Conservation (phyloP, 2,329 filamentous ascomycete species). For the Eutypa lata region DNA sequence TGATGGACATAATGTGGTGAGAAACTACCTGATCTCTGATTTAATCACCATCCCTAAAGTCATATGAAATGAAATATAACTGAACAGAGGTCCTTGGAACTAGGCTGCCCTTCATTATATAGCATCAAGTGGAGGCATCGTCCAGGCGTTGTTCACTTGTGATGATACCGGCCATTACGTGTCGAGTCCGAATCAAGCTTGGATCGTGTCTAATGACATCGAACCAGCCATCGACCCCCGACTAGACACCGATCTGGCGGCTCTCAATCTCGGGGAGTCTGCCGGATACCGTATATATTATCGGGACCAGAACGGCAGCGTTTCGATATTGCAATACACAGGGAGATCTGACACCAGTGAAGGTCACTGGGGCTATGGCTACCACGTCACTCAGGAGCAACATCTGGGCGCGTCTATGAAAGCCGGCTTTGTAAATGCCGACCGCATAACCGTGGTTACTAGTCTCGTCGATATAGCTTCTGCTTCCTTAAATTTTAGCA, state of each 20-base stretch:
- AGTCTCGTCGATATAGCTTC: not conserved
- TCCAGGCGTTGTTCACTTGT: constrained; percentile 1
- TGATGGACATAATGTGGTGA: not conserved
- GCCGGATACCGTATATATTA: constrained; percentile 10
- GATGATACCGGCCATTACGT: constrained; percentile 9
- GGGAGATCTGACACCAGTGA: not conserved
- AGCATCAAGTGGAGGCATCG: not conserved
- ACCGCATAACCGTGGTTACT: not conserved
- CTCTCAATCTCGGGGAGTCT: constrained; percentile 2
- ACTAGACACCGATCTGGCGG: constrained; percentile 5
- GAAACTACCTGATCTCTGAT: not conserved
- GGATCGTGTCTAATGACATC: not conserved
- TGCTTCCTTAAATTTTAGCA: not conserved
- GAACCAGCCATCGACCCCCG: not conserved
- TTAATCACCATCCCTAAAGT: not conserved
- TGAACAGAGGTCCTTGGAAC: not conserved
- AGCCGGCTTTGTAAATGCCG: not conserved
- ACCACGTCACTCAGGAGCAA: constrained; percentile 6
- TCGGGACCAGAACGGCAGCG: constrained; percentile 2
- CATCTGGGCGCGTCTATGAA: not conserved
- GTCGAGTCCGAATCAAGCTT: not conserved
- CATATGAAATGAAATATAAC: not conserved
- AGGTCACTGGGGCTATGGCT: not conserved
- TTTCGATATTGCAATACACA: constrained; percentile 4
- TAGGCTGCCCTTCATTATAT: not conserved